phyloP scores from a whole-genome alignment of 2,329 filamentous ascomycete genomes.

The Onygenales sp. region DNA sequence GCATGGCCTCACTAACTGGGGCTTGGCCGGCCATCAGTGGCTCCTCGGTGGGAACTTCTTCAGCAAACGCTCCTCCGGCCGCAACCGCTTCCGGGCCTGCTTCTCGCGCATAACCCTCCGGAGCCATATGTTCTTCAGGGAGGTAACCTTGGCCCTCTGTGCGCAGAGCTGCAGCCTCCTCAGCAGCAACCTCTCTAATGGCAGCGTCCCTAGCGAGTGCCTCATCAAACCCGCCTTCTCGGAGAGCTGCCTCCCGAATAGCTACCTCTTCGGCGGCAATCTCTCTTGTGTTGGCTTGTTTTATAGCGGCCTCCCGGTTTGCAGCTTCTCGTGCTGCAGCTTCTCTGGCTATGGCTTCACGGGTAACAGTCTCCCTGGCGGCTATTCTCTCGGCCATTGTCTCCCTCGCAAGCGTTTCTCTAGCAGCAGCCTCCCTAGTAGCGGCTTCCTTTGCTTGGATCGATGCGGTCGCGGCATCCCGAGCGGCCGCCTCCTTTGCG shows the following conservation, averaged over 20 bases:
- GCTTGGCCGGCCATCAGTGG: neutral
- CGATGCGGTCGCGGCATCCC: neutral
- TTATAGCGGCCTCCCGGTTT: neutral
- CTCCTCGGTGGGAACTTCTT: neutral
- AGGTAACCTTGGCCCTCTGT: neutral
- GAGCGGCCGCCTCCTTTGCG: constrained; percentile 2
- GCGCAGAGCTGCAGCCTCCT: neutral
- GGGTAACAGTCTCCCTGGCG: neutral
- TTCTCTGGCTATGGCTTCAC: constrained; percentile 2
- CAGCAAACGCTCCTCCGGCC: neutral
- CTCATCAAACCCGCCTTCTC: neutral
- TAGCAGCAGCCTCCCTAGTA: neutral
- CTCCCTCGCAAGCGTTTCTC: neutral
- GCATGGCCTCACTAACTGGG: neutral
- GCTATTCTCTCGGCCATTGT: neutral
- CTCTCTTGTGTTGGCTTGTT: constrained; percentile 4
- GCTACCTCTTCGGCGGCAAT: constrained; percentile 3
- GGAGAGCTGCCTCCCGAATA: neutral
- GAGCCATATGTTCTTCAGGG: neutral
- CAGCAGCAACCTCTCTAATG: neutral
- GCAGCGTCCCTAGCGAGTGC: neutral
- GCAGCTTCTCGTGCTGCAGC: neutral
- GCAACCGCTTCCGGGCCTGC: neutral
- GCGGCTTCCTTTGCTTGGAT: neutral
- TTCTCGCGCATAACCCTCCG: neutral